These are phyloP conservation scores for Ascochyta koolunga DNA, from an alignment of 2,329 filamentous ascomycete species.

Conservation along the genomic window DNA sequence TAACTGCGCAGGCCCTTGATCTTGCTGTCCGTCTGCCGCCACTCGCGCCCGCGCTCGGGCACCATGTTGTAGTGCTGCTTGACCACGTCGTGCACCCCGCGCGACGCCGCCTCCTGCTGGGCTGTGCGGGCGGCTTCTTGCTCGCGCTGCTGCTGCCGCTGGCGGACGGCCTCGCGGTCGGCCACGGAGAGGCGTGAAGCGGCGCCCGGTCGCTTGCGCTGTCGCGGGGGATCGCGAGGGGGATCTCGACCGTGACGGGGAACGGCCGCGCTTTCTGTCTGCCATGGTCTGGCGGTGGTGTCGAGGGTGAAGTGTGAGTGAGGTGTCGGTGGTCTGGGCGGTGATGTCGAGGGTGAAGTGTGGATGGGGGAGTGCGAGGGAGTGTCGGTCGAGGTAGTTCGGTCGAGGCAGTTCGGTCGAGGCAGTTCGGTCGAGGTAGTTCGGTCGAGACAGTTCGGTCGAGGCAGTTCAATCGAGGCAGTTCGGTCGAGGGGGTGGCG, in stretches of 20 bases:
- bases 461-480: too few relatives aligned
- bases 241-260: conserved; percentile 43
- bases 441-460: too few relatives aligned
- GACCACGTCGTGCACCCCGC: conserved; percentile 82
- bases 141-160: conserved; percentile 52
- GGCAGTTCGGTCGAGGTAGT: too few relatives aligned
- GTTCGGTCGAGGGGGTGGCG: too few relatives aligned
- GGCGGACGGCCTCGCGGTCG: conserved; percentile 71
- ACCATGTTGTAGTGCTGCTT: conserved; percentile 95
- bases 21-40: conserved; percentile 90
- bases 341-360: too few relatives aligned
- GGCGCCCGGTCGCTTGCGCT: conserved; percentile 65
- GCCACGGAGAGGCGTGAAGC: conserved; percentile 66
- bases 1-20: conserved; percentile 94
- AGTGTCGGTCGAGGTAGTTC: too few relatives aligned
- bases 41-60: conserved; percentile 89
- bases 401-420: too few relatives aligned
- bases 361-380: too few relatives aligned
- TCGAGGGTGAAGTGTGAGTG: neutral
- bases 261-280: conserved; percentile 27
- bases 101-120: conserved; percentile 45
- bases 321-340: neutral
- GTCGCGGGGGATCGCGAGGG: conserved; percentile 59
- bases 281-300: conserved; percentile 25
- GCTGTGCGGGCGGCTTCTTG: conserved; percentile 57